Conservation (phyloP, 306 rosid species). For the Myrica gale region DNA sequence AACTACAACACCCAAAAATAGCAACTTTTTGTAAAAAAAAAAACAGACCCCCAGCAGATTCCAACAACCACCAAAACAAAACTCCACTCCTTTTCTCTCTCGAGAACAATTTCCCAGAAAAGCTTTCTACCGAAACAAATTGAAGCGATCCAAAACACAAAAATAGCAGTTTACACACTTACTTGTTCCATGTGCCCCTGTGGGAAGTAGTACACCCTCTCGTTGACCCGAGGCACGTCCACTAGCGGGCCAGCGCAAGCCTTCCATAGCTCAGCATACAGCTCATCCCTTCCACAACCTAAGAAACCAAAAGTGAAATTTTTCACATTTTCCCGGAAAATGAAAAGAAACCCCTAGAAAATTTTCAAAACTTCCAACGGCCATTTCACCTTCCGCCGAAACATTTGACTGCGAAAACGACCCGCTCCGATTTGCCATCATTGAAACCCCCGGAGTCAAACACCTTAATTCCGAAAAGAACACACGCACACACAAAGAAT, state of each 20-base stretch:
- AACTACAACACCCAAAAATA: constrained; percentile 44
- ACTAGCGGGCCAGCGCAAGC: constrained; percentile 87
- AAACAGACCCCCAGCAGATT: not conserved
- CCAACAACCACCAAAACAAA: not conserved
- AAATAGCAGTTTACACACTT: constrained; percentile 7
- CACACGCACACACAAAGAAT: not conserved
- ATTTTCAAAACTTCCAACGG: constrained; percentile 3
- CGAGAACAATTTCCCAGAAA: too few species aligned
- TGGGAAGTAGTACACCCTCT: constrained; percentile 82
- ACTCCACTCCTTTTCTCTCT: not conserved
- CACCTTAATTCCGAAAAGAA: constrained; percentile 12
- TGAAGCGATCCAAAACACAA: constrained; percentile 23
- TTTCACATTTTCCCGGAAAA: constrained; percentile 5
- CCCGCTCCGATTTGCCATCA: constrained; percentile 67
- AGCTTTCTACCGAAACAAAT: not conserved
- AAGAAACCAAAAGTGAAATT: not conserved
- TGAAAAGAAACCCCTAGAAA: not conserved
- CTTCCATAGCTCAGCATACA: constrained; percentile 74
- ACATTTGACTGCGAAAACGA: constrained; percentile 43
- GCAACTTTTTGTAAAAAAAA: not conserved
- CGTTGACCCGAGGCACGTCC: constrained; percentile 59
- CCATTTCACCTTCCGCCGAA: constrained; percentile 51
- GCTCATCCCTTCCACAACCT: constrained; percentile 46
- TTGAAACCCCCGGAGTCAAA: constrained; percentile 40
- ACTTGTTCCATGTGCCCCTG: constrained; percentile 99